A percentile compares a stretch with the other conserved stretches of the same genome.
phyloP scores from a whole-genome alignment of 2,329 filamentous ascomycete genomes.

The Akanthomyces muscarius region DNA sequence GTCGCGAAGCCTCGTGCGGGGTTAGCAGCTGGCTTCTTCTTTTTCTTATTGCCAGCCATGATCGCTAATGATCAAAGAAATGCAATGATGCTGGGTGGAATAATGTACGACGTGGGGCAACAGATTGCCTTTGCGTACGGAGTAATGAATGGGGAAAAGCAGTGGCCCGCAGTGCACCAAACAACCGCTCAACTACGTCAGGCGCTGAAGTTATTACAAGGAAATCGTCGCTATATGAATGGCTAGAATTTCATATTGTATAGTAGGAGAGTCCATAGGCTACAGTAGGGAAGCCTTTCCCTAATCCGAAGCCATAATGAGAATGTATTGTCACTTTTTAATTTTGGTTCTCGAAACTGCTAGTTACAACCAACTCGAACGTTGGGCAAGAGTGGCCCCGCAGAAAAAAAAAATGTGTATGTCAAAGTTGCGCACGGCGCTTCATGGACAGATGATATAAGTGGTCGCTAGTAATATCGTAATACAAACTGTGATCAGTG shows the following conservation, averaged over 20 bases:
- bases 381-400: not conserved
- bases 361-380: not conserved
- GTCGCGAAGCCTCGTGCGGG: conserved; percentile 91
- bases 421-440: not conserved
- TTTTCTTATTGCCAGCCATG: conserved; percentile 76
- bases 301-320: not conserved
- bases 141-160: not conserved
- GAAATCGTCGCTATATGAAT: no score
- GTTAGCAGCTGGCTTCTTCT: conserved; percentile 85
- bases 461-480: no score
- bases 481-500: not conserved
- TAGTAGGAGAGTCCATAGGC: no score
- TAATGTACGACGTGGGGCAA: conserved; percentile 10
- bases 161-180: not conserved
- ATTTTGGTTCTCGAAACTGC: not conserved
- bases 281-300: no score
- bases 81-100: conserved; percentile 11
- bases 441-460: not conserved
- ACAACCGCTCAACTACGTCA: not conserved
- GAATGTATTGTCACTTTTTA: not conserved
- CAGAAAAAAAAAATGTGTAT: not conserved
- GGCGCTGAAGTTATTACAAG: not conserved
- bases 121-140: not conserved
- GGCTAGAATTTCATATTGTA: no score
- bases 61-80: conserved; percentile 16